A percentile compares a stretch with the other conserved stretches of the same genome.
Conservation (phyloP, 2,329 filamentous ascomycete species). For the Thielaviopsis euricoi region DNA sequence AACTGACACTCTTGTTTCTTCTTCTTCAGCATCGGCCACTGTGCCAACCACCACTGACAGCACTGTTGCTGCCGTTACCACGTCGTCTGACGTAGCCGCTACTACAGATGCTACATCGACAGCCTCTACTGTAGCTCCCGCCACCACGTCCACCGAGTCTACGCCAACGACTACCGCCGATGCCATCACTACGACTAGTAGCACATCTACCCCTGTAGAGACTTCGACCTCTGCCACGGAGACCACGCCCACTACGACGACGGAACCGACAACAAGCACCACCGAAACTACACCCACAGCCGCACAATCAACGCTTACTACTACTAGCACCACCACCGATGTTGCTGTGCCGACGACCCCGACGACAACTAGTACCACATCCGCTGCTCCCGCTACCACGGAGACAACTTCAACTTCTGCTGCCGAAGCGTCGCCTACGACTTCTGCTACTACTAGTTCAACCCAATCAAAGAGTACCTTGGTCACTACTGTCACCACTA, state of each 20-base stretch:
- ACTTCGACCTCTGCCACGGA: no score
- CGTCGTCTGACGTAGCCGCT: slow-evolving; percentile 1
- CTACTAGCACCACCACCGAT: not conserved
- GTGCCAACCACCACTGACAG: slow-evolving; percentile 15
- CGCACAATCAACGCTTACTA: slow-evolving; percentile 7
- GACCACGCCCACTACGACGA: not conserved
- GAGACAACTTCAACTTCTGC: slow-evolving; percentile 11
- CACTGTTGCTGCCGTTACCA: slow-evolving; percentile 16
- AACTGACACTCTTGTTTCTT: slow-evolving; percentile 6
- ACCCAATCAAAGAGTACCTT: slow-evolving; percentile 13
- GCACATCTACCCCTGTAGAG: slow-evolving; percentile 1
- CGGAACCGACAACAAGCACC: slow-evolving; percentile 7
- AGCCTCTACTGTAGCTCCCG: not conserved
- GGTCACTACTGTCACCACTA: slow-evolving; percentile 14
- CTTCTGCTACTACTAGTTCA: slow-evolving; percentile 9
- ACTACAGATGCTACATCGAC: not conserved
- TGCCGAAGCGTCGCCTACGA: slow-evolving; percentile 10
- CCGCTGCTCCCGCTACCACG: slow-evolving; percentile 13
- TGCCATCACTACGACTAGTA: slow-evolving; percentile 9
- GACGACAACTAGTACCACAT: slow-evolving; percentile 8
- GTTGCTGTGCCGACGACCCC: not conserved
- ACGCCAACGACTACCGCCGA: slow-evolving; percentile 5
- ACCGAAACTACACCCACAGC: slow-evolving; percentile 3
- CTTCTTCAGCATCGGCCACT: slow-evolving; percentile 9
- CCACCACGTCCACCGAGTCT: not conserved